Conservation (phyloP, 2,329 filamentous ascomycete genomes). For the Pseudogymnoascus sp. region DNA sequence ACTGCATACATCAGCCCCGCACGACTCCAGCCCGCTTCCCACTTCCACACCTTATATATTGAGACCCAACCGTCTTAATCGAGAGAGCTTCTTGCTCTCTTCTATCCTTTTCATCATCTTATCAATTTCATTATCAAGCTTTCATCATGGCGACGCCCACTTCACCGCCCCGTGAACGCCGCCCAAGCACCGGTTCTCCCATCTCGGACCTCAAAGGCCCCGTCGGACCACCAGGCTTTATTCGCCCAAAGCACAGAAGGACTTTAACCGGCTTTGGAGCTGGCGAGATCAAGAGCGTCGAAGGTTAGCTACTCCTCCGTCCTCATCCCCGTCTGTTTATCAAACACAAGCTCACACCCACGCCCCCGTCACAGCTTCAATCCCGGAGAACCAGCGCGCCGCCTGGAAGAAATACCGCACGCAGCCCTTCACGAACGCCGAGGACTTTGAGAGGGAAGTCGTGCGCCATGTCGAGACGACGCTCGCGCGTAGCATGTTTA, state of each 20-base stretch:
- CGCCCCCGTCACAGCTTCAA: conserved; percentile 49
- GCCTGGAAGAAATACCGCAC: conserved; percentile 63
- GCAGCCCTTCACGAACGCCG: conserved; percentile 65
- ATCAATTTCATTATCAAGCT: conserved; percentile 2
- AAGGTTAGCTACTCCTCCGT: conserved; percentile 49
- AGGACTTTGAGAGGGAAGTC: conserved; percentile 79
- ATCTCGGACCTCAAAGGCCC: conserved; percentile 81
- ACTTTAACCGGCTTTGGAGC: conserved; percentile 93
- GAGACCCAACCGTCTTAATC: neutral
- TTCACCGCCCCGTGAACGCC: conserved; percentile 58
- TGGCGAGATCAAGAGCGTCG: conserved; percentile 85
- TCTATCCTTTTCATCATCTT: neutral
- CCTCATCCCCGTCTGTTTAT: neutral
- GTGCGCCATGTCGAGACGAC: conserved; percentile 96
- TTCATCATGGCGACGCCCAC: neutral
- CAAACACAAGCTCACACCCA: neutral
- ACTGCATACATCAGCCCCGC: neutral
- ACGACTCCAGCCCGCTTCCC: conserved; percentile 4
- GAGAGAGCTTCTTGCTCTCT: neutral
- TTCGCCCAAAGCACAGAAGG: conserved; percentile 89
- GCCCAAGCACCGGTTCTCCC: conserved; percentile 72
- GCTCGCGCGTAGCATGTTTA: conserved; percentile 90
- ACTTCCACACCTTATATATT: conserved; percentile 1
- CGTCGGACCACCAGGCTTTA: conserved; percentile 76
- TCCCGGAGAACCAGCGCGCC: conserved; percentile 80